Conservation (phyloP, 169 alveolate species). For the Perkinsus marinus region DNA sequence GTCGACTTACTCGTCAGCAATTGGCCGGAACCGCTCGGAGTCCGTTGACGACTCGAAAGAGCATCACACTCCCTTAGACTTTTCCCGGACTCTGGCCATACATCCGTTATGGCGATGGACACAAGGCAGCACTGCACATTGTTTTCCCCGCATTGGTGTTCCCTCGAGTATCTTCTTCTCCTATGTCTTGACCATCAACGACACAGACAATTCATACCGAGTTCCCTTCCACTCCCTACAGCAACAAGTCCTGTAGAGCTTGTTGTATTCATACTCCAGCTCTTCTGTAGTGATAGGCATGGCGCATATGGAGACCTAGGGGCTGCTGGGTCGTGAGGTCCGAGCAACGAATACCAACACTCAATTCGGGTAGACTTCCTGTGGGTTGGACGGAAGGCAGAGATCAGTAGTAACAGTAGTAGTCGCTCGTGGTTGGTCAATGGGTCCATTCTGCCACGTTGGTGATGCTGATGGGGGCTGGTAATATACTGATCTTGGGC, state of each 20-base stretch:
- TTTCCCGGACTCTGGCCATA: no score
- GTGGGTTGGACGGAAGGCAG: neutral
- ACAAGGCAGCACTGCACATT: neutral
- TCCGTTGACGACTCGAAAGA: neutral
- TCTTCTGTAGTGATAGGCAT: neutral
- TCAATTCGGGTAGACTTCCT: neutral
- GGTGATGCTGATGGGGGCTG: neutral
- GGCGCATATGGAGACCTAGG: neutral
- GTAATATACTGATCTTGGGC: neutral
- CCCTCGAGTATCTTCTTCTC: neutral
- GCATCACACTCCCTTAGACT: no score
- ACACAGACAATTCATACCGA: neutral
- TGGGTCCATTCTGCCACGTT: slow-evolving; percentile 4
- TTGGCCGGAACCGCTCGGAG: neutral
- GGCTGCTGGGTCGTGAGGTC: neutral
- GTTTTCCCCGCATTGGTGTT: neutral
- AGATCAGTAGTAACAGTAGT: neutral
- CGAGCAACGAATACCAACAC: neutral
- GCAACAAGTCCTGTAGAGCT: neutral
- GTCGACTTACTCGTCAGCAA: neutral
- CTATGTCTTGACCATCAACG: neutral
- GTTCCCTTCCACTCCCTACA: neutral
- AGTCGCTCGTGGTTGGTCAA: neutral
- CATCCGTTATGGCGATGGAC: no score
- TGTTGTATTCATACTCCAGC: neutral